Evolutionary conservation across 83 land plant genomes (phyloP), one percentile per base, ranked within the genome.

Genomic region (Diphasiastrum complanatum): DNA sequence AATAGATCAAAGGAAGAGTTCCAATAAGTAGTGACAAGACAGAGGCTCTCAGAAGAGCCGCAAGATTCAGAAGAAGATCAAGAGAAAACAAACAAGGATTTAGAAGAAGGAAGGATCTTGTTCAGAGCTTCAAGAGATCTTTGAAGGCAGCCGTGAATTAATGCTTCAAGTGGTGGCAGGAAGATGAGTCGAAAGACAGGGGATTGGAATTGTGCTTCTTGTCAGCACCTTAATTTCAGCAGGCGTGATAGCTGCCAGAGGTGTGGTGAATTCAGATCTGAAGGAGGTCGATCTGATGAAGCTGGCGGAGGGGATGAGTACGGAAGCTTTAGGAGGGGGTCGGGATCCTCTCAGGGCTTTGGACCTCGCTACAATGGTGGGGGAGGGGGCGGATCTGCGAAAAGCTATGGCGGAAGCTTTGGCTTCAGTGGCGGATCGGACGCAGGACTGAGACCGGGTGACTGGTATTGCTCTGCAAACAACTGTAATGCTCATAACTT

Each of bases 151-250:
- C n/a, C n/a, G n/a, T n/a, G n/a, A n/a, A n/a, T n/a, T n/a, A n/a
- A n/a, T n/a, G n/a, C n/a, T n/a, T n/a, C n/a, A n/a, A n/a, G n/a
- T n/a, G n/a, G n/a, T n/a, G n/a, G n/a, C n/a, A 32, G 14, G 36
- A 73, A 28, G 38, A 76, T 70, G 77, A 76, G 61, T 65, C 76
- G 84, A 61, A 79, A 83, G 67, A 81, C 95, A 34, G 95, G 95
- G 26, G 95, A 89, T 60, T 89, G 95, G 95, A 78, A 80, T 64
- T 89, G 95, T 74, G 74, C 87, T 55, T 73, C 84, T 45, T 89
- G 95, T 76, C 71, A 80, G 30, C 83, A 89, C 64, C 64, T 89
- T 38, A 89, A 89, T 69, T 89, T 89, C 69, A 84, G 89, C 69
- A 48, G 95, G 65, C 70, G 95, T 26, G 95, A 89, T 51, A 68